phyloP scores from a whole-genome alignment of 768 basidiomycete genomes.

The Chalciporus pseudorubinellus region DNA sequence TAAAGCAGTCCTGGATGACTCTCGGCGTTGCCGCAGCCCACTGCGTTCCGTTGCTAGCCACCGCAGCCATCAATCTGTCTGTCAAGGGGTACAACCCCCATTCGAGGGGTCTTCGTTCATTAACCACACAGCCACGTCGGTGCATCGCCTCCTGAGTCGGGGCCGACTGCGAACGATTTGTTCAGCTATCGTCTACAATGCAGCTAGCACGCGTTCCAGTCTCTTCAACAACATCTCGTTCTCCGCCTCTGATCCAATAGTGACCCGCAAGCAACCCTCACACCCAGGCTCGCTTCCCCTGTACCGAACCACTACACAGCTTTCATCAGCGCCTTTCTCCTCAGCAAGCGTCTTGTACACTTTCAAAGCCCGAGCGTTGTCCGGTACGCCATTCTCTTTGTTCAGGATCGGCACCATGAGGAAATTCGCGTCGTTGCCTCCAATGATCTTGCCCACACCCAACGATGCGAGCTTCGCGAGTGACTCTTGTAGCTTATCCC shows the following conservation, averaged over 20 bases:
- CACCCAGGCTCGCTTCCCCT: conserved; percentile 87
- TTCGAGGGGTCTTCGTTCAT: conserved; percentile 7
- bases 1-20: background rate
- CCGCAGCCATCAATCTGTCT: background rate
- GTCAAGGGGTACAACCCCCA: background rate
- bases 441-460: conserved; percentile 68
- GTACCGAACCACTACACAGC: conserved; percentile 88
- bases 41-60: conserved; percentile 1
- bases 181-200: conserved; percentile 12
- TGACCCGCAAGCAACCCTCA: conserved; percentile 82
- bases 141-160: too few relatives aligned
- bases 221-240: conserved; percentile 57
- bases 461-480: conserved; percentile 47
- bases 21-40: background rate
- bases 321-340: conserved; percentile 72
- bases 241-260: conserved; percentile 83
- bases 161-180: too few relatives aligned
- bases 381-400: conserved; percentile 37
- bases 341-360: conserved; percentile 87
- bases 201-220: conserved; percentile 49
- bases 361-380: conserved; percentile 56
- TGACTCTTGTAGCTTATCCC: conserved; percentile 48
- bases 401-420: conserved; percentile 74
- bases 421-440: conserved; percentile 90
- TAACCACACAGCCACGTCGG: background rate